Evolutionary conservation across 768 basidiomycete species (phyloP).

Genomic region (Suillus decipiens): DNA sequence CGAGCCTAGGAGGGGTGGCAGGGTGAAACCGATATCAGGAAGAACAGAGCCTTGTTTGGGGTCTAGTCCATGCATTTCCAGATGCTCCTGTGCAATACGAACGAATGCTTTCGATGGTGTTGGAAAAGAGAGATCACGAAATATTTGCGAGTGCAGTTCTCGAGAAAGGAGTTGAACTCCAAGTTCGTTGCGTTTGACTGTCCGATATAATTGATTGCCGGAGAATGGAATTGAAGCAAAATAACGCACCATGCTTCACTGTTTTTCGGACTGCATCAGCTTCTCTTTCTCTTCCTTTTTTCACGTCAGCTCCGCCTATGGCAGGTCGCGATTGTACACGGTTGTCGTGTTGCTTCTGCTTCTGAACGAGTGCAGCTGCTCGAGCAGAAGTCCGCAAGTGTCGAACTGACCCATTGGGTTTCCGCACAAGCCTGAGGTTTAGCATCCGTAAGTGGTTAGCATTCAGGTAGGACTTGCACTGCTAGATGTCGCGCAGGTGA

Average conservation of each 20-base stretch:
- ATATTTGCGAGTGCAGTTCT: slow-evolving; percentile 80
- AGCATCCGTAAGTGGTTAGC: slow-evolving; percentile 12
- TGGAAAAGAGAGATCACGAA: slow-evolving; percentile 67
- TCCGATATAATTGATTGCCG: background rate
- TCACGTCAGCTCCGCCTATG: background rate
- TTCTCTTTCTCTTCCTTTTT: slow-evolving; percentile 5
- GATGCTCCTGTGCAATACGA: slow-evolving; percentile 79
- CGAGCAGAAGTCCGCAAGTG: slow-evolving; percentile 12
- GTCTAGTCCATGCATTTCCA: slow-evolving; percentile 79
- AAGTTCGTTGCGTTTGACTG: slow-evolving; percentile 77
- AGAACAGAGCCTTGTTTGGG: slow-evolving; percentile 78
- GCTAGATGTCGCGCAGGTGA: background rate
- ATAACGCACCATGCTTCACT: slow-evolving; percentile 14
- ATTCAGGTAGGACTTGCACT: background rate
- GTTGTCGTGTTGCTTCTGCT: slow-evolving; percentile 7
- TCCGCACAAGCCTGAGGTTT: slow-evolving; percentile 9
- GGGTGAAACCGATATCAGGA: slow-evolving; percentile 78
- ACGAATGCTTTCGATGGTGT: slow-evolving; percentile 60
- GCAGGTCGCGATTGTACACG: background rate
- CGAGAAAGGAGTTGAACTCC: slow-evolving; percentile 94
- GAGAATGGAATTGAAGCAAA: background rate
- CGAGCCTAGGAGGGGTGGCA: slow-evolving; percentile 81
- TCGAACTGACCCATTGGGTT: slow-evolving; percentile 11
- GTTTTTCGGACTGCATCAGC: background rate
- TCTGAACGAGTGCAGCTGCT: slow-evolving; percentile 10